Base-by-base conservation (phyloP, 225 moss, liverwort and hornwort genomes). In the Asterella californica region DNA sequence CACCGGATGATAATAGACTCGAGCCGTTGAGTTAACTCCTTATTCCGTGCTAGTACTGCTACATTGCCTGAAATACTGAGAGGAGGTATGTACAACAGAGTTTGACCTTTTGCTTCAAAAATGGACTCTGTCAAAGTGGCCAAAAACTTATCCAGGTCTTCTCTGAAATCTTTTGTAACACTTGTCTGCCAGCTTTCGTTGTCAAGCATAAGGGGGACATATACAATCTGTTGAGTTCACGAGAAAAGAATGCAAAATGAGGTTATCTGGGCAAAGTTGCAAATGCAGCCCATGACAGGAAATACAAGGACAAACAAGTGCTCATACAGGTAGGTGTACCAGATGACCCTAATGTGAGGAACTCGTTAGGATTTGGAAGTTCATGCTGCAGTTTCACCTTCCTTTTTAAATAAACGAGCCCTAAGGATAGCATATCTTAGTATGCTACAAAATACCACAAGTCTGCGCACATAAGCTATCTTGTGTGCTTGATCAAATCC, bases 101-200 rank as follows among this genome's bases (percentile, higher is more conserved):
- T 94, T 83, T 94, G 80, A 66, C 90, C 90, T 84, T 89, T 90
- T 19, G 94, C 91, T 72, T 90, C 85, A 79, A 87, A 90, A 52
- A 89, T 90, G 48, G 94, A 94, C 67, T 94, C 91, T 0, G 86
- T 92, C 73, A 94, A 62, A 57, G 88, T 94, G 14, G 94, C 88
- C 65, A 92, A 87, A 72, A 94, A 94, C 61, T 79, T 94, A 62
- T 90, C 82, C 34, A 92, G 84, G 54, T 90, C 90, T 65, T 90
- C 92, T 84, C 77, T 83, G 74, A 94, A 94, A 83, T 94, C 94
- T 67, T 92, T 94, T 52, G 94, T 94, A 27, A 92, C 88, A 74
- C 79, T 90, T 32, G 81, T 78, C 74, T 90, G 88, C 83, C 85
- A 85, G 42, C 74, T 81, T 81, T 92, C 92, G 74, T 88, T 92